Percentiles rank a stretch among this genome's conserved stretches.
phyloP scores from a whole-genome alignment of 495 filamentous ascomycete genomes.

The Letharia lupina region DNA sequence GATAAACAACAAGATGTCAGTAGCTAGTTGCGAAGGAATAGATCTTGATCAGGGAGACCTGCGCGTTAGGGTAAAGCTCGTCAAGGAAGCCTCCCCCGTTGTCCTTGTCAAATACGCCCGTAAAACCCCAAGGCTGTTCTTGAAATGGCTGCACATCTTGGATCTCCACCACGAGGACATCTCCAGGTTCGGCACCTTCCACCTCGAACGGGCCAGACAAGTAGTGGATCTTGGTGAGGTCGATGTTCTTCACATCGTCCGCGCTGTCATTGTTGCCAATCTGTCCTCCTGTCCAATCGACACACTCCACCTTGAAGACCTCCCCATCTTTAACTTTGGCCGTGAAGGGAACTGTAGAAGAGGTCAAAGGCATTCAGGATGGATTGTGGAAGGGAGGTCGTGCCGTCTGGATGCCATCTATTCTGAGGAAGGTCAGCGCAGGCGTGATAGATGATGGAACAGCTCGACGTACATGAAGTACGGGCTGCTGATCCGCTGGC shows the following conservation, averaged over 20 bases:
- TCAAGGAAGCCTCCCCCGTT: constrained; percentile 93
- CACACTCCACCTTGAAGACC: constrained; percentile 89
- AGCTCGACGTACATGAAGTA: constrained; percentile 58
- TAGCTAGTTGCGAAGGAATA: not conserved
- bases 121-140: constrained; percentile 87
- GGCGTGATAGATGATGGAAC: not conserved
- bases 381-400: constrained; percentile 15
- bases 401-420: constrained; percentile 90
- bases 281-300: constrained; percentile 81
- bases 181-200: constrained; percentile 76
- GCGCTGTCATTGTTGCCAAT: constrained; percentile 85
- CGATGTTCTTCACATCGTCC: constrained; percentile 79
- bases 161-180: constrained; percentile 83
- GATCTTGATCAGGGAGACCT: constrained; percentile 21
- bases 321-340: constrained; percentile 76
- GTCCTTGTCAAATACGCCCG: constrained; percentile 68
- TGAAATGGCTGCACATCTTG: constrained; percentile 91
- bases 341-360: constrained; percentile 58
- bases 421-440: constrained; percentile 47
- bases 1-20: not conserved
- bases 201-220: constrained; percentile 88
- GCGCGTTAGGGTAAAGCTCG: constrained; percentile 79
- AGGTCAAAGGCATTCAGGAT: constrained; percentile 5
- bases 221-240: constrained; percentile 79
- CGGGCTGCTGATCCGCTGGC: constrained; percentile 64